phyloP scores from a whole-genome alignment of 208 protist species.

The Trypanosomatidae sp. region DNA sequence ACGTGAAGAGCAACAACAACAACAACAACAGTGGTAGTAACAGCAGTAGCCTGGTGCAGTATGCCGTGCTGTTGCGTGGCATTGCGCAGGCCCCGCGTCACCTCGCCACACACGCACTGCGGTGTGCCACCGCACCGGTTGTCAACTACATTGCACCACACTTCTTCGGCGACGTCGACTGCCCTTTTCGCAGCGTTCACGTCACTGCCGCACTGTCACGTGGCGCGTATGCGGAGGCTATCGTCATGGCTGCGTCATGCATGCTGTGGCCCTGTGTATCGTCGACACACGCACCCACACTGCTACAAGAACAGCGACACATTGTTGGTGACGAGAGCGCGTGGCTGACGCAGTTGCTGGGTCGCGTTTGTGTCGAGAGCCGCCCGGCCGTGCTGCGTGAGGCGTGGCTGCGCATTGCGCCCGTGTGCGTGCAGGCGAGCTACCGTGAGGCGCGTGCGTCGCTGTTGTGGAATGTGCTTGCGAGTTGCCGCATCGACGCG shows the following conservation, averaged over 20 bases:
- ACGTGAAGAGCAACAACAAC: too few species aligned
- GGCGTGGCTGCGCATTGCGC: conserved; percentile 25
- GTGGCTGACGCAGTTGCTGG: too few species aligned
- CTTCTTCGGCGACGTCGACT: conserved; percentile 14
- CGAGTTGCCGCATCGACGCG: conserved; percentile 41
- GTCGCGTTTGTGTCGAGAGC: too few species aligned
- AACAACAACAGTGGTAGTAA: too few species aligned
- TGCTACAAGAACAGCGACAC: too few species aligned
- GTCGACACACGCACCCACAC: too few species aligned
- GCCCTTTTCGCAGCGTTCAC: conserved; percentile 51
- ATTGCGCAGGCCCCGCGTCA: too few species aligned
- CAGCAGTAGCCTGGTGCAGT: too few species aligned
- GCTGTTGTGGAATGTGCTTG: conserved; percentile 65
- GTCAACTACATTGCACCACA: too few species aligned
- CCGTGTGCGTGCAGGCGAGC: conserved; percentile 10
- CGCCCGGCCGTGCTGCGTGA: conserved; percentile 29
- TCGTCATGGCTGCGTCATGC: conserved; percentile 40
- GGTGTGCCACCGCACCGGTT: too few species aligned
- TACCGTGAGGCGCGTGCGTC: conserved; percentile 13
- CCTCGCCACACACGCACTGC: too few species aligned
- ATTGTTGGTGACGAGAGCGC: too few species aligned
- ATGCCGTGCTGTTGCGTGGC: conserved; percentile 52
- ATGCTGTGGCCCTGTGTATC: conserved; percentile 3
- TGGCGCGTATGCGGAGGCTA: conserved; percentile 25
- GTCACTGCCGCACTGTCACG: conserved; percentile 28